Evolutionary conservation across 2,329 filamentous ascomycete species (phyloP).

Genomic region (Scedosporium dehoogii): DNA sequence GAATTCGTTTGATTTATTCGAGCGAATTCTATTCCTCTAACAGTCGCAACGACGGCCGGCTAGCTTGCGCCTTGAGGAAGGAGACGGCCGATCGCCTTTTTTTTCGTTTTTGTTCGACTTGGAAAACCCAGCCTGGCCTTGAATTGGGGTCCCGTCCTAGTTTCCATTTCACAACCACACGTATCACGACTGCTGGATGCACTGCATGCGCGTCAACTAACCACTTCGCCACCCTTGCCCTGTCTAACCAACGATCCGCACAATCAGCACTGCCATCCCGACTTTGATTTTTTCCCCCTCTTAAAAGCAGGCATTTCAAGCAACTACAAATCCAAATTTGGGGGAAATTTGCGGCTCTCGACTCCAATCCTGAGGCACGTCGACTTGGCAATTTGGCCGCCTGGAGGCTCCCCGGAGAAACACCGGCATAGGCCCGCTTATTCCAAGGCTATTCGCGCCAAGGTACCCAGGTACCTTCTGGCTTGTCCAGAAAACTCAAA

Average conservation of each 20-base stretch:
- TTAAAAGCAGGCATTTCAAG: background rate
- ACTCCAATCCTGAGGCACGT: background rate
- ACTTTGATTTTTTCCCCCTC: background rate
- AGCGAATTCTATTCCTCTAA: too few relatives aligned
- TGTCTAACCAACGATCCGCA: background rate
- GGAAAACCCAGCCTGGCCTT: background rate
- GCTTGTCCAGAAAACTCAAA: slow-evolving; percentile 29
- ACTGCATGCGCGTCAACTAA: background rate
- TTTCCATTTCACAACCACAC: background rate
- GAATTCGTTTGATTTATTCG: too few relatives aligned
- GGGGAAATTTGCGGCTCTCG: background rate
- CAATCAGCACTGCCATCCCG: background rate
- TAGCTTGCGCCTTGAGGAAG: too few relatives aligned
- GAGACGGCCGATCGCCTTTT: background rate
- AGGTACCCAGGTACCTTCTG: background rate
- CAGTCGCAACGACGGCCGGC: too few relatives aligned
- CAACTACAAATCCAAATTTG: background rate
- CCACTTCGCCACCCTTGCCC: background rate
- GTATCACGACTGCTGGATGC: background rate
- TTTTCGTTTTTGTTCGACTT: background rate
- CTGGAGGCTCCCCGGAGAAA: slow-evolving; percentile 1
- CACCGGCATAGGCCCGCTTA: slow-evolving; percentile 1
- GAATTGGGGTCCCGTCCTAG: background rate
- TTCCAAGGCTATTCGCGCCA: background rate
- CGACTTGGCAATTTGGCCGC: too few relatives aligned